Evolutionary conservation across 2,329 filamentous ascomycete species (phyloP), one percentile per base, ranked within the genome.

Genomic region (Arthroderma sp.): DNA sequence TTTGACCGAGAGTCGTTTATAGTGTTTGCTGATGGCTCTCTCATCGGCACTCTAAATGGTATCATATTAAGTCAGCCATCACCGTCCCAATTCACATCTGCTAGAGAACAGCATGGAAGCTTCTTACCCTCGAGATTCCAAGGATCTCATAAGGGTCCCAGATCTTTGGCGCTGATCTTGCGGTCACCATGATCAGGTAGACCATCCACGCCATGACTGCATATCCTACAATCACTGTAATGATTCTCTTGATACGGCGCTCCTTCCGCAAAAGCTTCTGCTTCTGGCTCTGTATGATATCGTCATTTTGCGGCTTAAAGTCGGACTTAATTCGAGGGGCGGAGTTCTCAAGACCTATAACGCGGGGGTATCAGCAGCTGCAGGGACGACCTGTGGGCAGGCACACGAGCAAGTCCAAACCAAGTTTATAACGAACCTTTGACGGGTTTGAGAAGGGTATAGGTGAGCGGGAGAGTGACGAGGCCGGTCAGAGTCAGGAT

Each of bases 111-210:
- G n/a, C n/a, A 17, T 19, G 31, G 39, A 21, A 44, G 21, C 4
- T 21, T 41, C 79, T 65, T 76, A 89, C 86, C 73, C 91, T 87
- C 64, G 87, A 83, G 58, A 98, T 81, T 49, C 88, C 88, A 58
- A 98, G 76, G 65, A 98, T 94, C 64, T 95, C 88, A 74, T 97
- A 98, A 1, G 93, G 93, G 73, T 98, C 94, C 88, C 91, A 98
- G 58, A 95, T 80, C 74, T 93, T 89, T 52, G 84, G 80, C 31
- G 79, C 73, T 1, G 83, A 82, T 58, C 81, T 81, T 64, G 87
- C 82, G 57, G 90, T 93, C 54, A 87, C 84, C 60, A 84, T 71
- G 69, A 97, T 95, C 60, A 98, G 79, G 72, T 97, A 98, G 28
- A 87, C 77, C 89, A 97, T 97, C 72, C 85, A 88, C 53, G 79